Base-by-base conservation (phyloP, 1,284 basidiomycete species). In the Fomitopsis betulina region DNA sequence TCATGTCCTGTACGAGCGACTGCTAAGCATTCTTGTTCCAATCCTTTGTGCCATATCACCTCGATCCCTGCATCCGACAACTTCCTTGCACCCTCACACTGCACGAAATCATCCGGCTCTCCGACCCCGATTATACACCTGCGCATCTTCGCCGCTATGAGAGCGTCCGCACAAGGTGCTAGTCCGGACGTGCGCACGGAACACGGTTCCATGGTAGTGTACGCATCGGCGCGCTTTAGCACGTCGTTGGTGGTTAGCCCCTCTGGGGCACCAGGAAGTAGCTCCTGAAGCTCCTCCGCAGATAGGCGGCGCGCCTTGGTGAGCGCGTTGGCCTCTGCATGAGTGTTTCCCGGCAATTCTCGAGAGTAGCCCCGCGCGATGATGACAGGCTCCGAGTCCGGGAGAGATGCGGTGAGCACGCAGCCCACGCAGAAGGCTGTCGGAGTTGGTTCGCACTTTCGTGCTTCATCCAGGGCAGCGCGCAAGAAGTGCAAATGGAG, bases 171-270 rank as follows among this genome's bases (percentile, higher is more conserved):
- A 70, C 97, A 99, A 0, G 94, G 88, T 0, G 86, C 74, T 37
- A 97, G 81, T 1, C 96, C 95, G 0, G 93, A 96, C 10, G 94
- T 90, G 56, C 97, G 82, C 32, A 92, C 75, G 3, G 94, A 96
- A 71, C 97, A 99, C 12, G 97, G 97, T 70, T 99, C 97, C 81
- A 99, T 87, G 0, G 96, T 99, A 0, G 96, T 97, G 70, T 96
- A 99, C 59, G 94, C 84, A 66, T 93, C 86, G 27, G 87, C 79
- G 43, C 77, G 75, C 9, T 74, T 60, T 55, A 94, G 73, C 19
- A 91, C 64, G 7, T 79, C 74, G 25, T 81, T 75, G 39, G 56
- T 69, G 33, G 53, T 66, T 51, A 63, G 53, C 7, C 58, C 57
- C 17, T 70, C 61, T 0, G 70, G 62, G n/a, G 70, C 58, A 4